Evolutionary conservation across 208 protist species (phyloP), one percentile per base, ranked within the genome.

Genomic region (Lotmaria passim): DNA sequence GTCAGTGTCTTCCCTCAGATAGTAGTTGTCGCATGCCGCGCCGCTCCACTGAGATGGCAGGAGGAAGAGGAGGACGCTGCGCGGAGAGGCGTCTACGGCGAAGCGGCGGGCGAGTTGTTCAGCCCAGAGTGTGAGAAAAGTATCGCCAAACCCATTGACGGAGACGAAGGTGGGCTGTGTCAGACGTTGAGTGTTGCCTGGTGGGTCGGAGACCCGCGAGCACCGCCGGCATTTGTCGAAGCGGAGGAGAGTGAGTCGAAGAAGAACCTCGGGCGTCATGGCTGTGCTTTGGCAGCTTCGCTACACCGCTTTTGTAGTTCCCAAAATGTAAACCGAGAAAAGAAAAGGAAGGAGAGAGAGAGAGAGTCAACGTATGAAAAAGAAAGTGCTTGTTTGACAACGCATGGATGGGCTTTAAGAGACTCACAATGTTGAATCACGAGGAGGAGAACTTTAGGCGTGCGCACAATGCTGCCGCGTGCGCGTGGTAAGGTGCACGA

Each of bases 111-210:
- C 46, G 1, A 73, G 46, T n/a, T 50, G 31, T 26, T 58, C 26
- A 23, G 38, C n/a, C 67, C 67, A 73, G 36, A 65, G 57, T 7
- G 17, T 30, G 11, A 65, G 15, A 23, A 73, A 73, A 30, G 57
- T 7, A 2, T 28, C 28, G 23, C 48, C 34, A 24, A 65, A 39
- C 14, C 26, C 46, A 23, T 57, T 6, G 19, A 21, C 15, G 15
- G 19, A 1, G 12, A 33, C 21, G 41, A 21, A 39, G 24, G 24
- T 43, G 14, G 14, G 7, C 8, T 21, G 36, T 10, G 17, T 4
- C 11, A n/a, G 34, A 5, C 10, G 1, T 6, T 24, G 12, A 21
- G 28, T 1, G 26, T 10, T 36, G 2, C 58, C 57, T 19, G 10
- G 28, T 11, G 47, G 30, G 10, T 23, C 51, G 21, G 31, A n/a